A percentile compares a stretch with the other conserved stretches of the same genome.
These are phyloP conservation scores for Straminergon stramineum DNA, from an alignment of 225 moss, liverwort and hornwort species.

Conservation along the genomic window DNA sequence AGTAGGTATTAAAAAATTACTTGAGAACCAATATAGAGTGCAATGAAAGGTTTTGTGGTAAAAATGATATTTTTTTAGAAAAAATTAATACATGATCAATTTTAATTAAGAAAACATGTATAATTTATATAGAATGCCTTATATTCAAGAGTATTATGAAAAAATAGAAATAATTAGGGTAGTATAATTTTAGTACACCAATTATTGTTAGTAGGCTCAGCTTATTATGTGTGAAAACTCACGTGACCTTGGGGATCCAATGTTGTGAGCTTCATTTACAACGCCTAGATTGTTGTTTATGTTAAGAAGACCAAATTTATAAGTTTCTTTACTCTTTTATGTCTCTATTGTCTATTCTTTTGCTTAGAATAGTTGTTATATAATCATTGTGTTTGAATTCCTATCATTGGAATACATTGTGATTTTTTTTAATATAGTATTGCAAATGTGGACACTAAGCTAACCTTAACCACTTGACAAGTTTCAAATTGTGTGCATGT, in stretches of 20 bases:
- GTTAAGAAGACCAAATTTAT: not conserved
- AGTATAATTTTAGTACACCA: not conserved
- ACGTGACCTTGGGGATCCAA: not conserved
- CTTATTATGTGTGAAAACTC: not conserved
- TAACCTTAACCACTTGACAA: not conserved
- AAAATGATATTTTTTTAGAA: not conserved
- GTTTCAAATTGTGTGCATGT: rapidly evolving
- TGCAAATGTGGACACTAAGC: not conserved
- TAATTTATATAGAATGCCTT: not conserved
- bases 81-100: too few relatives aligned
- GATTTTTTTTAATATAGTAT: not conserved
- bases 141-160: rapidly evolving
- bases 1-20: not conserved
- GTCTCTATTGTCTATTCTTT: rapidly evolving
- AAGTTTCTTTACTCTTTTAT: rapidly evolving
- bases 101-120: too few relatives aligned
- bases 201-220: too few relatives aligned
- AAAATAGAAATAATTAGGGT: not conserved
- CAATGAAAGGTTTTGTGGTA: not conserved
- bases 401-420: rapidly evolving
- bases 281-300: not conserved
- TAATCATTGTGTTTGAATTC: rapidly evolving
- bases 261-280: not conserved
- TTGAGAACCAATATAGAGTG: rapidly evolving
- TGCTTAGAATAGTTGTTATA: rapidly evolving